Evolutionary conservation across 202 grass and related monocot species (phyloP).

Genomic region (Eragrostis tef): DNA sequence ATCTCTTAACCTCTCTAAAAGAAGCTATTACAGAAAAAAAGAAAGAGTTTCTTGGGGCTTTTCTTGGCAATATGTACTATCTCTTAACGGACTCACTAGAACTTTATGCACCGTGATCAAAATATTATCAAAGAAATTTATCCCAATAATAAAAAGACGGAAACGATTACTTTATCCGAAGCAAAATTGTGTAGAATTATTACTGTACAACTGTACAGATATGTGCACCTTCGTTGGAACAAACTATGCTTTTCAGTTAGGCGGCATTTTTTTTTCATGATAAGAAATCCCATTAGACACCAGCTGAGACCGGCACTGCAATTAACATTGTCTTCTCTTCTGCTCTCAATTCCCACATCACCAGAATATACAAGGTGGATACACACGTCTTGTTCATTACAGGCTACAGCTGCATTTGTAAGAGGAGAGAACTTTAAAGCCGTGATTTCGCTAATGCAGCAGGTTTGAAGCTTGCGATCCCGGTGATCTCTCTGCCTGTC

Average conservation of each 20-base stretch:
- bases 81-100: no score
- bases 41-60: no score
- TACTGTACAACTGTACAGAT: no score
- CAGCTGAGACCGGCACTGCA: background rate
- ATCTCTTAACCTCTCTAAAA: no score
- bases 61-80: no score
- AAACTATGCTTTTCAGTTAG: background rate
- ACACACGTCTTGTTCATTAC: background rate
- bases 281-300: background rate
- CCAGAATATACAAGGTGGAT: slow-evolving; percentile 12
- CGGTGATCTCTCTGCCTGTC: slow-evolving; percentile 84
- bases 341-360: slow-evolving; percentile 18
- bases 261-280: background rate
- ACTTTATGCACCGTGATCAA: slow-evolving; percentile 20
- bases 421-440: slow-evolving; percentile 47
- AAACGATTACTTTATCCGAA: no score
- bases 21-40: no score
- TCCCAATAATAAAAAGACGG: no score
- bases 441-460: slow-evolving; percentile 58
- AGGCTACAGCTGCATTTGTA: background rate
- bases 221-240: background rate
- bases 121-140: no score
- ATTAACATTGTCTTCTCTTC: background rate
- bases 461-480: slow-evolving; percentile 88
- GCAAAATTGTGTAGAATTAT: no score